Conservation (phyloP, 495 filamentous ascomycete species). For the Xanthoparmelia taractica region DNA sequence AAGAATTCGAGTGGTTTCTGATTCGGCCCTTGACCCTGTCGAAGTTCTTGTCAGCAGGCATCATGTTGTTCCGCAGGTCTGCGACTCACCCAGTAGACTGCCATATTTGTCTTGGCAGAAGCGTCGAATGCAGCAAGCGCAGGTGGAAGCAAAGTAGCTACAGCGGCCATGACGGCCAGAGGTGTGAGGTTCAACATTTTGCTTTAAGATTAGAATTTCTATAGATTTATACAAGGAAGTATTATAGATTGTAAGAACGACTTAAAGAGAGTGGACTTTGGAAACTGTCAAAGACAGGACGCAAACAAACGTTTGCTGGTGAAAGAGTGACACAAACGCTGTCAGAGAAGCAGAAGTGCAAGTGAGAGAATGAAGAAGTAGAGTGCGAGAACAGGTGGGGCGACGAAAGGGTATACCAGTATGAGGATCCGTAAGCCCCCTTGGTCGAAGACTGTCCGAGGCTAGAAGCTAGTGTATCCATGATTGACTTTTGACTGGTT, state of each 20-base stretch:
- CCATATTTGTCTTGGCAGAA: slow-evolving; percentile 48
- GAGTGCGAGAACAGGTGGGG: background rate
- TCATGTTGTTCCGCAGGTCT: slow-evolving; percentile 7
- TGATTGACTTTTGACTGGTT: no score
- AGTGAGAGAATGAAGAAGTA: background rate
- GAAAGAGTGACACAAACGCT: slow-evolving; percentile 19
- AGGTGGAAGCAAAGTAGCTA: slow-evolving; percentile 16
- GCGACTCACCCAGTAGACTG: slow-evolving; percentile 54
- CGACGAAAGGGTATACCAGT: background rate
- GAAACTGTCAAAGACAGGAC: slow-evolving; percentile 40
- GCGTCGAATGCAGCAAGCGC: slow-evolving; percentile 40
- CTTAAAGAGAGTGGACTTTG: slow-evolving; percentile 19
- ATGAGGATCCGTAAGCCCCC: background rate
- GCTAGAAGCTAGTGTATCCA: no score
- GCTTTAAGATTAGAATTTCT: slow-evolving; percentile 17
- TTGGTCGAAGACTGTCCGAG: no score
- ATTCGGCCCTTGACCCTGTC: slow-evolving; percentile 44
- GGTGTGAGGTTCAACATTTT: slow-evolving; percentile 32
- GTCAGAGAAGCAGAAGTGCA: slow-evolving; percentile 12
- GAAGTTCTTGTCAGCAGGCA: slow-evolving; percentile 7
- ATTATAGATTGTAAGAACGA: slow-evolving; percentile 23
- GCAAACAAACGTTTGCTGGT: slow-evolving; percentile 40
- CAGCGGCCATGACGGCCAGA: slow-evolving; percentile 22
- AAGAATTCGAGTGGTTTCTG: slow-evolving; percentile 46
- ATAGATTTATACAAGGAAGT: slow-evolving; percentile 18